phyloP scores from a whole-genome alignment of 805 yeast genomes.

The Nakazawaea wickerhamii region DNA sequence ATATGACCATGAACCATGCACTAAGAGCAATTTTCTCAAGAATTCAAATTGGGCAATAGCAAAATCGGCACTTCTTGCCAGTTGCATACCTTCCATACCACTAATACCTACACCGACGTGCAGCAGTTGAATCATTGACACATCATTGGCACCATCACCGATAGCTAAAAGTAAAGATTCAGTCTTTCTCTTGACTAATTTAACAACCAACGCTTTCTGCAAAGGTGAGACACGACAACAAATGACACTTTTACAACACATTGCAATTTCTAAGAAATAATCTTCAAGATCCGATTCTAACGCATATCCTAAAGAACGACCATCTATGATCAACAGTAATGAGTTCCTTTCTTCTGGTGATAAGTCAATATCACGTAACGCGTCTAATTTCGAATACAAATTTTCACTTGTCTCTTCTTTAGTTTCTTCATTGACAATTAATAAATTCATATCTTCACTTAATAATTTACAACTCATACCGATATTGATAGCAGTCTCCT shows the following conservation, averaged over 20 bases:
- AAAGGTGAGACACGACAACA: slow-evolving; percentile 98
- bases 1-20: slow-evolving; percentile 97
- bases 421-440: slow-evolving; percentile 82
- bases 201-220: slow-evolving; percentile 94
- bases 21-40: slow-evolving; percentile 74
- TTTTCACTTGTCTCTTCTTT: slow-evolving; percentile 74
- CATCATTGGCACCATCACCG: slow-evolving; percentile 99
- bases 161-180: slow-evolving; percentile 79
- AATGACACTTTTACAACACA: slow-evolving; percentile 88
- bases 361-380: slow-evolving; percentile 61
- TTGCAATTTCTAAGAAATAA: slow-evolving; percentile 70
- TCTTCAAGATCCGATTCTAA: slow-evolving; percentile 78
- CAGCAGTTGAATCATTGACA: slow-evolving; percentile 98
- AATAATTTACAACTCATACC: slow-evolving; percentile 96
- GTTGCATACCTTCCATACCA: slow-evolving; percentile 99
- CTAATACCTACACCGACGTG: slow-evolving; percentile 99
- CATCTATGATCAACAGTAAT: slow-evolving; percentile 89
- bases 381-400: slow-evolving; percentile 67
- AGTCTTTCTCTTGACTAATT: slow-evolving; percentile 80
- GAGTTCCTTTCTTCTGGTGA: slow-evolving; percentile 69
- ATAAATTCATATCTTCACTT: slow-evolving; percentile 92
- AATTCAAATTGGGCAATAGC: slow-evolving; percentile 94
- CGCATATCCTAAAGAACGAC: slow-evolving; percentile 84
- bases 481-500: slow-evolving; percentile 96
- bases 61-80: slow-evolving; percentile 96